Percentiles rank a stretch among this genome's conserved stretches.
Conservation (phyloP, 768 basidiomycete genomes). For the Kwoniella bestiolae region DNA sequence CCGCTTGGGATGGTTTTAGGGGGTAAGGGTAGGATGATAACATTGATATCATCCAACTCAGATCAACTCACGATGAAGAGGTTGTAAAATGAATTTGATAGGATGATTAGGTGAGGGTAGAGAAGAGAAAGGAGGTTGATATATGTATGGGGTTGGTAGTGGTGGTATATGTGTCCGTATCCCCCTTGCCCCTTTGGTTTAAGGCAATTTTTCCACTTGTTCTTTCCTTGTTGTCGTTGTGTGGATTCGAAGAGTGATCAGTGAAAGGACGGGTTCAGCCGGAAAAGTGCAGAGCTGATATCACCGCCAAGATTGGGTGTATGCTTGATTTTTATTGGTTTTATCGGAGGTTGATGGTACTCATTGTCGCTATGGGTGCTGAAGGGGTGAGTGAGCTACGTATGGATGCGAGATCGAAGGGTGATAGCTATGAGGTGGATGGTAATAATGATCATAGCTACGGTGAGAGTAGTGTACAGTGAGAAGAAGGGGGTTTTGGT, state of each 20-base stretch:
- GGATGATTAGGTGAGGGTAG: neutral
- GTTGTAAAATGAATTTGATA: neutral
- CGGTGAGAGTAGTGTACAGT: neutral
- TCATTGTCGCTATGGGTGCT: neutral
- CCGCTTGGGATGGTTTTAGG: neutral
- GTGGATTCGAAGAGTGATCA: neutral
- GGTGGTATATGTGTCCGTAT: too few relatives aligned
- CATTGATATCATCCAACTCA: neutral
- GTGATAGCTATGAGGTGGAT: too few relatives aligned
- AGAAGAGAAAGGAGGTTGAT: slow-evolving; percentile 8
- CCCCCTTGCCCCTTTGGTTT: neutral
- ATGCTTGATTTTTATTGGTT: too few relatives aligned
- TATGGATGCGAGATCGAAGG: neutral
- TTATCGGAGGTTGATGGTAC: too few relatives aligned
- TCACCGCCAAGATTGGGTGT: too few relatives aligned
- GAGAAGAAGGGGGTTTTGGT: neutral
- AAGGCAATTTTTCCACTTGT: neutral
- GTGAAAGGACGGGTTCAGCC: slow-evolving; percentile 14
- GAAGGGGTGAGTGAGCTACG: neutral
- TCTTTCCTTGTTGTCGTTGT: slow-evolving; percentile 2
- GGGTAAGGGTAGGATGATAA: neutral
- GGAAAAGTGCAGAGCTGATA: slow-evolving; percentile 15
- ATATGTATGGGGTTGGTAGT: neutral
- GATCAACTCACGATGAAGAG: neutral
- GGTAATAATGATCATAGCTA: neutral